These are phyloP conservation scores for Jamesozyma rosinii DNA, from an alignment of 805 yeast species.

Conservation along the genomic window DNA sequence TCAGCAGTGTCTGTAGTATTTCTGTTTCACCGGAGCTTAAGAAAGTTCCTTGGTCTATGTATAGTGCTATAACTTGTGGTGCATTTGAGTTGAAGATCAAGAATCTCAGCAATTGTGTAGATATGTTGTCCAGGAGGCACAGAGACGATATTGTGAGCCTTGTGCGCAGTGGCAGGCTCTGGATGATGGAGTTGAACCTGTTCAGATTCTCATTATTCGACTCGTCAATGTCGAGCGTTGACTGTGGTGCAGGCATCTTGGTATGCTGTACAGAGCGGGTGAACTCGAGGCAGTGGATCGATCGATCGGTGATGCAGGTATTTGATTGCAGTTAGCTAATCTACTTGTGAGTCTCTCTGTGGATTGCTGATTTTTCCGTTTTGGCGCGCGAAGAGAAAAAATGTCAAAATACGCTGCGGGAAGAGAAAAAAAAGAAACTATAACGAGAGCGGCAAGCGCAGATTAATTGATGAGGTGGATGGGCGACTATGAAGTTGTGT, in stretches of 20 bases:
- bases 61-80: constrained; percentile 52
- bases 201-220: constrained; percentile 16
- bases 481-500: too few species aligned
- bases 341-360: too few species aligned
- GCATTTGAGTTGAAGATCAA: constrained; percentile 54
- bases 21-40: constrained; percentile 44
- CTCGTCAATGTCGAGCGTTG: constrained; percentile 3
- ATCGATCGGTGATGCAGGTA: too few species aligned
- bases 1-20: constrained; percentile 56
- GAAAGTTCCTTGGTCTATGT: constrained; percentile 50
- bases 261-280: too few species aligned
- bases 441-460: too few species aligned
- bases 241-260: not conserved
- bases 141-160: constrained; percentile 59
- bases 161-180: constrained; percentile 37
- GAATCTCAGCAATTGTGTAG: constrained; percentile 68
- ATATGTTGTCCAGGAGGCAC: constrained; percentile 71
- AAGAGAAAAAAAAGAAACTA: not conserved
- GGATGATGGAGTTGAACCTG: constrained; percentile 18
- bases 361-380: too few species aligned
- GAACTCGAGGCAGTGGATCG: too few species aligned
- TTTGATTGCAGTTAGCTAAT: too few species aligned
- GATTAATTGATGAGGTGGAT: too few species aligned
- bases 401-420: not conserved
- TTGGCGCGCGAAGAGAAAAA: too few species aligned